Base-by-base conservation (phyloP, 257 asterid genomes). In the Solanum tarapatanum region DNA sequence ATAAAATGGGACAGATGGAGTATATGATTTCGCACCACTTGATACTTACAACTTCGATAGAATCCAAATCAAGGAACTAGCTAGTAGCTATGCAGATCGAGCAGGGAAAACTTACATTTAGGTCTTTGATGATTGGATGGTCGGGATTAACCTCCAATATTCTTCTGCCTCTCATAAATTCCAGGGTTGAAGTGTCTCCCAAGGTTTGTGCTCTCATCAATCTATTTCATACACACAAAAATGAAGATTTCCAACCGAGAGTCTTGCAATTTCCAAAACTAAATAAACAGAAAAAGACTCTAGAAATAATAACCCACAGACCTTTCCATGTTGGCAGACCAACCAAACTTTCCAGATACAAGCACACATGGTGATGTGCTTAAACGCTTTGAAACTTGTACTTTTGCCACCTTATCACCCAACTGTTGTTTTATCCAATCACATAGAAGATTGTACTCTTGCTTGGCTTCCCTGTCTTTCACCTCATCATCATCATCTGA, bases 301-400 rank as follows among this genome's bases (percentile, higher is more conserved):
- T 86, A 89, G 64, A 64, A 64, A 32, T 82, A 4, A 41, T 36
- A 83, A 39, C 62, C 10, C 60, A 28, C 90, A 8, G 28, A 95
- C 99, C 99, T 97, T 93, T 97, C 99, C 99, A 97, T 97, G 91
- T 97, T 97, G 58, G 99, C 99, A 4, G 99, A 97, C 99, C 99
- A 97, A 12, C 99, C 99, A 30, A 97, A 97, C 93, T 97, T 97
- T 85, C 99, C 98, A n/a, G 99, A 97, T 70, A 97, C 99, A 36
- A 97, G 99, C 82, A 97, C 99, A 86, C 99, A 96, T 1, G 99
- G 99, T 8, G 99, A 97, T n/a, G 99, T 93, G 92, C 98, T 94
- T 84, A 97, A 88, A 35, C 99, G 97, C 79, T 97, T 96, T 1
- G 99, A 97, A 79, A 97, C 89, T 89, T 96, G 98, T 88, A 97